Conservation (phyloP, 2,329 filamentous ascomycete species). For the Ceratocystis variospora region DNA sequence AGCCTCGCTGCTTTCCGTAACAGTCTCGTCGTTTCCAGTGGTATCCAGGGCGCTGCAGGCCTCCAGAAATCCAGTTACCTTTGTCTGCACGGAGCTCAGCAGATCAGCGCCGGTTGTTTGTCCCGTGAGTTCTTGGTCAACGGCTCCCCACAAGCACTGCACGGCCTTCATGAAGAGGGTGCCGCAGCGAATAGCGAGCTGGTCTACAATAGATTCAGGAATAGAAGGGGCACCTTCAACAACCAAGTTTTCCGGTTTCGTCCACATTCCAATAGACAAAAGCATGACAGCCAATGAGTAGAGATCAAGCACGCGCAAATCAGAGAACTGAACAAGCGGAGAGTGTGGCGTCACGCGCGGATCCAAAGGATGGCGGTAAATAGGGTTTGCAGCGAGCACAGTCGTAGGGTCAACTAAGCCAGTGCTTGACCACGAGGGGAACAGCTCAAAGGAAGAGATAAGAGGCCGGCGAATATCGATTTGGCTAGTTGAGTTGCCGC, state of each 20-base stretch:
- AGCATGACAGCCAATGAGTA: conserved; percentile 62
- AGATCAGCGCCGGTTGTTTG: conserved; percentile 35
- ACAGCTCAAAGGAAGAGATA: conserved; percentile 62
- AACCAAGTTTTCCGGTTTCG: conserved; percentile 44
- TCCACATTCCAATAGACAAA: conserved; percentile 64
- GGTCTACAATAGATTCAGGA: conserved; percentile 42
- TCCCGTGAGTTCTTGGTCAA: conserved; percentile 45
- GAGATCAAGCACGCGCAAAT: conserved; percentile 50
- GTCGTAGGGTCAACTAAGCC: conserved; percentile 26
- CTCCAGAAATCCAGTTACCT: conserved; percentile 44
- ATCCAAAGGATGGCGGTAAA: conserved; percentile 56
- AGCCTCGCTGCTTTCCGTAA: conserved; percentile 29
- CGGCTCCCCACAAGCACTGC: conserved; percentile 55
- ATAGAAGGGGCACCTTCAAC: conserved; percentile 25
- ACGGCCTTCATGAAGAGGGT: conserved; percentile 64
- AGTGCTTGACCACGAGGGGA: conserved; percentile 30
- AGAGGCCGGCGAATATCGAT: conserved; percentile 55
- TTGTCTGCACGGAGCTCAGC: conserved; percentile 37
- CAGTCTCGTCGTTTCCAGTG: conserved; percentile 26
- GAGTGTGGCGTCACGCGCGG: conserved; percentile 38
- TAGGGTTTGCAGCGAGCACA: conserved; percentile 21
- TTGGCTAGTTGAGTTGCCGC: conserved; percentile 31
- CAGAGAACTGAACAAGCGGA: conserved; percentile 35
- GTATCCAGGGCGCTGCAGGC: conserved; percentile 33
- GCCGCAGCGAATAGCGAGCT: conserved; percentile 54